A percentile compares a stretch with the other conserved stretches of the same genome.
Conservation (phyloP, 768 basidiomycete genomes). For the Leccinum imitatum region DNA sequence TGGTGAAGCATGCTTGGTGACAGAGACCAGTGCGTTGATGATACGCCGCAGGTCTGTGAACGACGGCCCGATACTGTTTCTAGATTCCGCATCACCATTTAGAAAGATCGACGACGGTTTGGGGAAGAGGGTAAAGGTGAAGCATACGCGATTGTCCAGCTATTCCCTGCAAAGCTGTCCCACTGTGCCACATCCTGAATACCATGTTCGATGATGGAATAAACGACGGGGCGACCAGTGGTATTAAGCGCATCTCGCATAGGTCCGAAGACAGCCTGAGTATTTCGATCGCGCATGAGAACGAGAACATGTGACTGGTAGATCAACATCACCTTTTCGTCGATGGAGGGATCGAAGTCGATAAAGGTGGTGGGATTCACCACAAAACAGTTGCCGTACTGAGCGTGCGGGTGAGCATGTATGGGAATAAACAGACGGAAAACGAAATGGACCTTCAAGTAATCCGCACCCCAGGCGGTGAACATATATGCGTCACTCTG, state of each 20-base stretch:
- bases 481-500: no score
- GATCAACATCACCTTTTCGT: no score
- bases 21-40: slow-evolving; percentile 37
- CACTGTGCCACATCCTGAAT: slow-evolving; percentile 54
- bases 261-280: neutral
- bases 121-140: neutral
- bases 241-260: slow-evolving; percentile 12
- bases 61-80: slow-evolving; percentile 13
- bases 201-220: slow-evolving; percentile 44
- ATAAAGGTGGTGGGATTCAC: no score
- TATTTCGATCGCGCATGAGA: neutral
- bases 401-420: no score
- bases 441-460: no score
- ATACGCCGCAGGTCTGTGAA: slow-evolving; percentile 11
- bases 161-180: slow-evolving; percentile 39
- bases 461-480: no score
- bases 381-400: no score
- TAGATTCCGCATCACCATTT: neutral
- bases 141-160: slow-evolving; percentile 49
- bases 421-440: no score
- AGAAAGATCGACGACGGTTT: neutral
- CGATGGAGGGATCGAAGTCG: no score
- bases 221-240: slow-evolving; percentile 35
- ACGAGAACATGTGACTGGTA: no score
- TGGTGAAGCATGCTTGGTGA: slow-evolving; percentile 35